Evolutionary conservation across 2,329 filamentous ascomycete genomes (phyloP), one percentile per base, ranked within the genome.

Genomic region (Cladorrhinum sp.): DNA sequence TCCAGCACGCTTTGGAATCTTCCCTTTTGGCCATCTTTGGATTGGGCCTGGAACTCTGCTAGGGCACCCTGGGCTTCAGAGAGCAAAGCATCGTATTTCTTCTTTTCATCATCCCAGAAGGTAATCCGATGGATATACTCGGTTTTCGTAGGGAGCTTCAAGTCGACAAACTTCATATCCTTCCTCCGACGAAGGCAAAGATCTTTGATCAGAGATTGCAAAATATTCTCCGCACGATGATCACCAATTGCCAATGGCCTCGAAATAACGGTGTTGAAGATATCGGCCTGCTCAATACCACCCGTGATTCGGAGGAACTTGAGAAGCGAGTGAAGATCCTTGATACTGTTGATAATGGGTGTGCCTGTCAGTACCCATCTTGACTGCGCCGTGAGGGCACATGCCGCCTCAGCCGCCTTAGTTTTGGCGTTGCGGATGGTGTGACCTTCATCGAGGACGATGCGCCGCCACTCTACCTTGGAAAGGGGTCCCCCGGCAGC

Each of bases 361-460:
- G 91, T 93, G 53, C 91, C 91, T 0, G 89, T 91, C 22, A 93
- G 75, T 0, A 88, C 85, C 92, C 92, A 96, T 66, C 89, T 83
- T 9, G 89, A 91, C 55, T 85, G 81, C 1, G 91, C 89, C 51
- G 83, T 77, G 5, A 96, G 74, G 41, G 80, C 80, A 61, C 81
- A 87, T 1, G 87, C 88, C 2, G 92, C 90, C 59, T 87, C 74
- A 0, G 91, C 85, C 50, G 83, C 84, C 70, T 91, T 91, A 0
- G 91, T 89, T 55, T 82, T 83, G 2, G 88, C 84, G 62, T 96
- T 96, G 13, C 92, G 85, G 61, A 96, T 92, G 1, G 79, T 86
- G 69, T 96, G 92, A 0, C 90, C 91, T 77, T 96, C 91, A 65
- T 96, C 91, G 4, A 96, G 79, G 10, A 96, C 88, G 9, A 96